Conservation (phyloP, 2,329 filamentous ascomycete species). For the Saccharata proteae region DNA sequence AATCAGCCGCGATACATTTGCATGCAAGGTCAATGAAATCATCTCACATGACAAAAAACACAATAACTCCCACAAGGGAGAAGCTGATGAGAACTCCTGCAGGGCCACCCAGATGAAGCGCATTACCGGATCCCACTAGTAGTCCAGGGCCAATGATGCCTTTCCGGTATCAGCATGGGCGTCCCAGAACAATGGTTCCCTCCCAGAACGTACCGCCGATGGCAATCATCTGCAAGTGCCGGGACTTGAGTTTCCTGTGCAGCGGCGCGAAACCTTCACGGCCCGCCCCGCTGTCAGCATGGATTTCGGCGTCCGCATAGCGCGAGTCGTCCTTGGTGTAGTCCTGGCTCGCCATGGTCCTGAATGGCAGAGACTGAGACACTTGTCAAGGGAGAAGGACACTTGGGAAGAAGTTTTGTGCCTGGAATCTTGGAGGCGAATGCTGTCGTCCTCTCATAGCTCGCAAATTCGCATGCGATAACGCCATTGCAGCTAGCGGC, state of each 20-base stretch:
- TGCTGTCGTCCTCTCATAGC: too few relatives aligned
- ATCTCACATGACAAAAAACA: constrained; percentile 13
- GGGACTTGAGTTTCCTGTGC: constrained; percentile 13
- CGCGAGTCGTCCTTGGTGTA: too few relatives aligned
- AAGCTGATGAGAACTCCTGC: constrained; percentile 12
- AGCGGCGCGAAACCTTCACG: constrained; percentile 10
- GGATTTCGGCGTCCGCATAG: too few relatives aligned
- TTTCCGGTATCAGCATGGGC: constrained; percentile 2
- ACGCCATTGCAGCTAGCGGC: too few relatives aligned
- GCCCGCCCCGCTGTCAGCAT: too few relatives aligned
- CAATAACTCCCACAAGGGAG: constrained; percentile 12
- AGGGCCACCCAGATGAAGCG: constrained; percentile 11
- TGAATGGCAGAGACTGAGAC: too few relatives aligned
- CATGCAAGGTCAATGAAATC: constrained; percentile 3
- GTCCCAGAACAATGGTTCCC: not conserved
- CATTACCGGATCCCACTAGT: constrained; percentile 13
- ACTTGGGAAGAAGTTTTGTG: too few relatives aligned
- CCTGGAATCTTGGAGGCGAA: too few relatives aligned
- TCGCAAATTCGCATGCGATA: too few relatives aligned
- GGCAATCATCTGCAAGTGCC: constrained; percentile 16
- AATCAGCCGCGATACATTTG: not conserved
- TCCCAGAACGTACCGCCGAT: constrained; percentile 12
- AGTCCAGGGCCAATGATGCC: constrained; percentile 13
- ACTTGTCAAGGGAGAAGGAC: too few relatives aligned
- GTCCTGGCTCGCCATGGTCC: too few relatives aligned